Conservation (phyloP, 1,139 yeast genomes). For the Nakaseomyces nivariensis region DNA sequence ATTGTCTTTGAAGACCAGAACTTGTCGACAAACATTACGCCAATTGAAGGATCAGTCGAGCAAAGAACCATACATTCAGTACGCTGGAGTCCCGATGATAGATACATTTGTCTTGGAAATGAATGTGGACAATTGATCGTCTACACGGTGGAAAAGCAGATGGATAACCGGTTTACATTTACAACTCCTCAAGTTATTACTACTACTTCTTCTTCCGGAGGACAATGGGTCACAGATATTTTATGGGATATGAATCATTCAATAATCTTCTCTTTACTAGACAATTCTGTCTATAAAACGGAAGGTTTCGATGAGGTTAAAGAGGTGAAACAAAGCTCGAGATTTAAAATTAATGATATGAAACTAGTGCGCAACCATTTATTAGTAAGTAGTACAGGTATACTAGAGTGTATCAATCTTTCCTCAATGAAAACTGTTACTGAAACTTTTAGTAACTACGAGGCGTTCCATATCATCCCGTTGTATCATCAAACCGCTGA, state of each 20-base stretch:
- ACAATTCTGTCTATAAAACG: constrained; percentile 14
- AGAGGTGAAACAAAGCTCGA: constrained; percentile 10
- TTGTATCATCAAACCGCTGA: constrained; percentile 7
- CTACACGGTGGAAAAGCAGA: not conserved
- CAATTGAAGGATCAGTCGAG: constrained; percentile 8
- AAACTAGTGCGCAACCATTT: constrained; percentile 10
- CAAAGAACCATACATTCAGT: constrained; percentile 23
- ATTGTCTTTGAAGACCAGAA: constrained; percentile 12
- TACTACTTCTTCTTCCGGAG: not conserved
- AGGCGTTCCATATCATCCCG: constrained; percentile 19
- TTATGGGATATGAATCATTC: constrained; percentile 11
- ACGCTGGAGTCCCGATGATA: constrained; percentile 23
- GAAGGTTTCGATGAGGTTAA: not conserved
- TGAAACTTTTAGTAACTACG: constrained; percentile 8
- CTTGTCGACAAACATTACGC: constrained; percentile 16
- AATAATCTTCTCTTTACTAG: constrained; percentile 2
- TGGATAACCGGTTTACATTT: not conserved
- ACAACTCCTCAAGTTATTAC: not conserved
- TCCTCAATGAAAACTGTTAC: constrained; percentile 13
- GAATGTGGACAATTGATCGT: constrained; percentile 17
- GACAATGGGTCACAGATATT: constrained; percentile 19
- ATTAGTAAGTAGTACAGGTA: constrained; percentile 14
- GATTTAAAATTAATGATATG: constrained; percentile 19
- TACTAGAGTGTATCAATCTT: constrained; percentile 10
- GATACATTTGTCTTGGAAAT: constrained; percentile 21